phyloP scores from a whole-genome alignment of 179 eudicot genomes.

The Sideroxylon spinosum region DNA sequence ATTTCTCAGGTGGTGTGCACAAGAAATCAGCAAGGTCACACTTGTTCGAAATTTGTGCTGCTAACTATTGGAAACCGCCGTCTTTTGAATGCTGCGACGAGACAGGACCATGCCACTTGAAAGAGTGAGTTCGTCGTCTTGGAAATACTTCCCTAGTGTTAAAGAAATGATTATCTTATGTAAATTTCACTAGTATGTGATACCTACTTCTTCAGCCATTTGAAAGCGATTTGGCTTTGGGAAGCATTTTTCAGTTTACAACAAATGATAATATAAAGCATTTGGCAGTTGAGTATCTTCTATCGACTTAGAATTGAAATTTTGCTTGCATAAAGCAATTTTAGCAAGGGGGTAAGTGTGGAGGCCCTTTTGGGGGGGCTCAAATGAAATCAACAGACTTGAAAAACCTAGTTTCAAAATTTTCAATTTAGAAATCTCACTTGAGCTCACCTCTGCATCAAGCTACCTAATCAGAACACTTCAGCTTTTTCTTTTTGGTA shows the following conservation, averaged over 20 bases:
- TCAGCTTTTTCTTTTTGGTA: not conserved
- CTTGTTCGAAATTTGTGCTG: conserved; percentile 63
- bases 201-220: not conserved
- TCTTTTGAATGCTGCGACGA: conserved; percentile 64
- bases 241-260: not conserved
- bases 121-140: conserved; percentile 46
- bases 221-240: not conserved
- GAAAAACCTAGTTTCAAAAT: too few relatives aligned
- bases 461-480: not conserved
- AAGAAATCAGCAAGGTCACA: conserved; percentile 46
- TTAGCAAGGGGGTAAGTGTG: not conserved
- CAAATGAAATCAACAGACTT: not conserved
- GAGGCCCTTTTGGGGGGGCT: not conserved
- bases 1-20: conserved; percentile 32
- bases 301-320: not conserved
- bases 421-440: not conserved
- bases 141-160: not conserved
- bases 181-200: not conserved
- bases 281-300: not conserved
- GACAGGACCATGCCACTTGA: conserved; percentile 76
- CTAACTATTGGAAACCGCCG: conserved; percentile 78
- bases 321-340: not conserved
- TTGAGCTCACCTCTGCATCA: not conserved
- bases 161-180: not conserved
- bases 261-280: not conserved